Base-by-base conservation (phyloP, 2,329 filamentous ascomycete species). In the Pochonia chlamydosporia region DNA sequence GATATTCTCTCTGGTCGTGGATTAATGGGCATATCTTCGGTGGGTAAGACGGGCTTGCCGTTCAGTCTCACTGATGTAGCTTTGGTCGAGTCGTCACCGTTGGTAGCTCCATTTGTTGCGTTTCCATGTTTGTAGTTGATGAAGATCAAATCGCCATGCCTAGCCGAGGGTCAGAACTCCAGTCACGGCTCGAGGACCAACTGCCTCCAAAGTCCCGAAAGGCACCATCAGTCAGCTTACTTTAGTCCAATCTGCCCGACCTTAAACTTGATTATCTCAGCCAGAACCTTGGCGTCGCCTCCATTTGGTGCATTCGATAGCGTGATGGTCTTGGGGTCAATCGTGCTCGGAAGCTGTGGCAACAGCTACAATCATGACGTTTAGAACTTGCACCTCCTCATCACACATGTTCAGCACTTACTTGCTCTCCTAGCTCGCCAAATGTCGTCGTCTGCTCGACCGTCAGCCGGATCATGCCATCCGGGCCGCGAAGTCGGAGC, bases 131-230 rank as follows among this genome's bases (percentile, higher is more conserved):
- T 71, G 69, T 95, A 99, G 54, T 80, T 83, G 55, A 97, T 73
- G 67, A 90, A 99, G 54, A 99, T 81, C 61, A 96, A 82, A 62
- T 96, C 90, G 53, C 93, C 93, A 63, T 99, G 89, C 52, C 87
- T 93, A 50, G 6, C 3, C 20, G 8, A 30, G 4, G 5, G 52
- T 65, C 48, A 63, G 57, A 44, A 50, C n/a, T 16, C 21, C n/a
- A 3, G 14, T 24, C 25, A 31, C 5, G 2, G 25, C 23, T 33
- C 24, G 20, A n/a, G n/a, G n/a, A n/a, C n/a, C n/a, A n/a, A n/a
- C n/a, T n/a, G n/a, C n/a, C n/a, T n/a, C n/a, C n/a, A n/a, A 13
- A 13, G 4, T 31, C 5, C 4, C 20, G 21, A 63, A 57, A 49
- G 39, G 44, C 39, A 36, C 18, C 11, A 10, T 23, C 35, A 23